Conservation (phyloP, 768 basidiomycete genomes). For the Gelatoporia subvermispora region DNA sequence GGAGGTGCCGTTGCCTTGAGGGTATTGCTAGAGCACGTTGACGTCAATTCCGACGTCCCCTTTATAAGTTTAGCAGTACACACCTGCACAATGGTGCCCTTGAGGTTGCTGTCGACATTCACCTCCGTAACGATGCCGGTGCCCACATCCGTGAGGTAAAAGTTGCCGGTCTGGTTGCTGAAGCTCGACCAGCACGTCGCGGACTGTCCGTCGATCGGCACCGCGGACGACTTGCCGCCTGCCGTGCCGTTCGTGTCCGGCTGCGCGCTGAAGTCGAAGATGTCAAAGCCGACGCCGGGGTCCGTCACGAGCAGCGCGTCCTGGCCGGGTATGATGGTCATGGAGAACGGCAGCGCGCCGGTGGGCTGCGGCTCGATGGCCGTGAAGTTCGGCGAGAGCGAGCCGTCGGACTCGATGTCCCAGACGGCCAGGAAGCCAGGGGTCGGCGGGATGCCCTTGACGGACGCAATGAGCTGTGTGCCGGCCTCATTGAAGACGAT, state of each 20-base stretch:
- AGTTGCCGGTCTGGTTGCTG: conserved; percentile 27
- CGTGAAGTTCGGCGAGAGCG: conserved; percentile 37
- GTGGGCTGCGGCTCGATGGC: conserved; percentile 32
- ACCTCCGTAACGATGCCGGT: conserved; percentile 37
- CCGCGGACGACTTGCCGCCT: conserved; percentile 13
- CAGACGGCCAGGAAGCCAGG: conserved; percentile 49
- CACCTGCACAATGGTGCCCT: conserved; percentile 41
- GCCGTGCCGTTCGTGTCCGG: conserved; percentile 18
- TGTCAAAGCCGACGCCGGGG: conserved; percentile 24
- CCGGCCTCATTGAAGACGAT: conserved; percentile 44
- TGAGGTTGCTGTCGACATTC: conserved; percentile 40
- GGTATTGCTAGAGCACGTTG: conserved; percentile 17
- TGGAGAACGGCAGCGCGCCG: conserved; percentile 46
- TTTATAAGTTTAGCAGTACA: neutral
- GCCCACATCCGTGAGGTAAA: conserved; percentile 26
- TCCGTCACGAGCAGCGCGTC: conserved; percentile 26
- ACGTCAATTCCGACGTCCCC: neutral
- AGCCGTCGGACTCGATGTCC: conserved; percentile 40
- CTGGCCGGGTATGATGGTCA: conserved; percentile 29
- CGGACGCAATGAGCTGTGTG: conserved; percentile 39
- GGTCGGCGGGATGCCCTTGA: conserved; percentile 43
- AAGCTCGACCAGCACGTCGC: conserved; percentile 27
- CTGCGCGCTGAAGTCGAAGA: conserved; percentile 22
- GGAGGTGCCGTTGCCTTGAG: conserved; percentile 8
- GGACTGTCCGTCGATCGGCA: conserved; percentile 22